Conservation (phyloP, 2,329 filamentous ascomycete genomes). For the Calonectria crousiana region DNA sequence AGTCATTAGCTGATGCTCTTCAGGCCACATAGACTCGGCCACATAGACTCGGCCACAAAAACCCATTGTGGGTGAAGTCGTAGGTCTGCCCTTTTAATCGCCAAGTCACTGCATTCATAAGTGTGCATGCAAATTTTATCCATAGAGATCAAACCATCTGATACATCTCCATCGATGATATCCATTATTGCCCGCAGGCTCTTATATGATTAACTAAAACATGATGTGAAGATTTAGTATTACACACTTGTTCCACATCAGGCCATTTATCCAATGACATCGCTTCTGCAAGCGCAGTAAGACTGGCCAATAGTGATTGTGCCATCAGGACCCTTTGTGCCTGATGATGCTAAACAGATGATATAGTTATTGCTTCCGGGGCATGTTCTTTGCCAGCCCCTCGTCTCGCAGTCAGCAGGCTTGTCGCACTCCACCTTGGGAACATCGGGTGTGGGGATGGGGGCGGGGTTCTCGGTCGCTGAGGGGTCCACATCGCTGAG, state of each 20-base stretch:
- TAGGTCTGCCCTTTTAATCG: no score
- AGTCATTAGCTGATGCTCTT: no score
- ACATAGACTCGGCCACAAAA: no score
- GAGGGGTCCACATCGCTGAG: not conserved
- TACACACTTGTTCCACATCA: not conserved
- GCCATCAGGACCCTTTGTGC: not conserved
- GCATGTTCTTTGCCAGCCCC: not conserved
- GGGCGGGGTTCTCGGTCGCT: not conserved
- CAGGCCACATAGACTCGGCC: no score
- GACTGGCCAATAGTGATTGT: not conserved
- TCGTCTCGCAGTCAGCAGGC: not conserved
- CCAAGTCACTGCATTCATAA: no score
- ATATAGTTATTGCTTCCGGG: not conserved
- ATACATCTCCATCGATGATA: no score
- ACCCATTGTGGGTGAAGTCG: no score
- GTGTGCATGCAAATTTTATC: no score
- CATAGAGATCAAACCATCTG: no score
- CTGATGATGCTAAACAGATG: not conserved
- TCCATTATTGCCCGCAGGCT: no score
- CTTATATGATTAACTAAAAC: no score
- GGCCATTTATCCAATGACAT: not conserved
- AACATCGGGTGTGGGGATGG: not conserved
- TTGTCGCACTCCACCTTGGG: slow-evolving; percentile 4
- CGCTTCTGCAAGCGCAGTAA: not conserved
- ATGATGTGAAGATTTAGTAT: not conserved